A percentile compares a stretch with the other conserved stretches of the same genome.
phyloP scores from a whole-genome alignment of 179 eudicot species.

The Nepenthes alata region DNA sequence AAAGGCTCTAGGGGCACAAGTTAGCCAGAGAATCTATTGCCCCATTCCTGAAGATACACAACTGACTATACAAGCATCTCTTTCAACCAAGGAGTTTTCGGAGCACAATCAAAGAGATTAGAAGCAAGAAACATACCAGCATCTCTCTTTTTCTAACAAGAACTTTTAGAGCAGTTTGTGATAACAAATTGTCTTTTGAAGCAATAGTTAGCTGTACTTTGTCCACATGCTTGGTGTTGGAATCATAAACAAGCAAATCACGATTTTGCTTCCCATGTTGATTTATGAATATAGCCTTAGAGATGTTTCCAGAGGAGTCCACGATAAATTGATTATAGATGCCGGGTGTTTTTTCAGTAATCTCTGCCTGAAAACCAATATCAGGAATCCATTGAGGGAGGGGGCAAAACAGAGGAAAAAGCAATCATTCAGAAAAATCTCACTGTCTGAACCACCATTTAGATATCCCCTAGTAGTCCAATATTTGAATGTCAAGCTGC shows the following conservation, averaged over 20 bases:
- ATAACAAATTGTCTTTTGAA: slow-evolving; percentile 25
- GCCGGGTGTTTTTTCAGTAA: too few species aligned
- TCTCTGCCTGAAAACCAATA: too few species aligned
- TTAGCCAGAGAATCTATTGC: too few species aligned
- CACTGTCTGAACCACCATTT: too few species aligned
- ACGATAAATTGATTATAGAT: slow-evolving; percentile 8
- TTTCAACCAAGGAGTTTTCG: too few species aligned
- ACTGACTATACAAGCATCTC: neutral
- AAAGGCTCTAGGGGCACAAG: too few species aligned
- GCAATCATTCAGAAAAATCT: too few species aligned
- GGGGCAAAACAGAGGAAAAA: too few species aligned
- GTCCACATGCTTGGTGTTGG: slow-evolving; percentile 15
- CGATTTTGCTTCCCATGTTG: slow-evolving; percentile 17
- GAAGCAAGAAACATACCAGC: slow-evolving; percentile 30
- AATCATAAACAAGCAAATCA: slow-evolving; percentile 21
- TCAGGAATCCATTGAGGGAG: too few species aligned
- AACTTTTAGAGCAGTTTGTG: slow-evolving; percentile 41
- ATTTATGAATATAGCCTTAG: slow-evolving; percentile 14
- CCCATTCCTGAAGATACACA: too few species aligned
- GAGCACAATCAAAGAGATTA: neutral
- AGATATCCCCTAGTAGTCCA: too few species aligned
- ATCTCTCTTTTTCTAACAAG: slow-evolving; percentile 35
- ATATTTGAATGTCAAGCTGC: too few species aligned
- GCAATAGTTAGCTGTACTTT: slow-evolving; percentile 22
- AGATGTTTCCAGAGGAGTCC: slow-evolving; percentile 14